phyloP scores from a whole-genome alignment of 768 basidiomycete species.

The Leccinum subgranulosum region DNA sequence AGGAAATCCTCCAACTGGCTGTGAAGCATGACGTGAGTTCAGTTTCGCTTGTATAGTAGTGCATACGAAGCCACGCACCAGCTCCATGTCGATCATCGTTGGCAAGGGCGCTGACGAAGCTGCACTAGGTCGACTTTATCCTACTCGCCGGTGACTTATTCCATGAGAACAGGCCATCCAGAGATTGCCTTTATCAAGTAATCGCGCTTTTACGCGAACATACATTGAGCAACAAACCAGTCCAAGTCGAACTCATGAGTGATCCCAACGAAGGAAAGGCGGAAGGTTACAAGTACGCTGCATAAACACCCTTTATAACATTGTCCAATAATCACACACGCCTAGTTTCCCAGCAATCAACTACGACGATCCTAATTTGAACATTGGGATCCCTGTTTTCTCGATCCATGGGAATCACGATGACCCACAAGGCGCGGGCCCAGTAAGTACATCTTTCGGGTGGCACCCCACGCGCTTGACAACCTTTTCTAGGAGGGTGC shows the following conservation, averaged over 20 bases:
- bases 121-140: conserved; percentile 84
- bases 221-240: conserved; percentile 82
- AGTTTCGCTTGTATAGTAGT: neutral
- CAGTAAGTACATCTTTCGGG: conserved; percentile 46
- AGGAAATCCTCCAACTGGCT: conserved; percentile 89
- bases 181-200: conserved; percentile 85
- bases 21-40: conserved; percentile 76
- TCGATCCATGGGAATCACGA: conserved; percentile 99
- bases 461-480: neutral
- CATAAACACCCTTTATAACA: neutral
- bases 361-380: conserved; percentile 95
- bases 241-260: conserved; percentile 89
- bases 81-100: neutral
- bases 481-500: conserved; percentile 75
- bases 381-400: conserved; percentile 95
- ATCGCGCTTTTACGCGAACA: conserved; percentile 89
- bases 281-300: conserved; percentile 71
- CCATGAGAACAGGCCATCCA: conserved; percentile 94
- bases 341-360: conserved; percentile 92
- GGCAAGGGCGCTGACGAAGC: conserved; percentile 1
- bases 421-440: conserved; percentile 94
- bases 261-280: conserved; percentile 91
- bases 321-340: neutral
- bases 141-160: conserved; percentile 95
- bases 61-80: neutral